Evolutionary conservation across 1,284 basidiomycete species (phyloP).

Genomic region (Pseudozyma flocculosa): DNA sequence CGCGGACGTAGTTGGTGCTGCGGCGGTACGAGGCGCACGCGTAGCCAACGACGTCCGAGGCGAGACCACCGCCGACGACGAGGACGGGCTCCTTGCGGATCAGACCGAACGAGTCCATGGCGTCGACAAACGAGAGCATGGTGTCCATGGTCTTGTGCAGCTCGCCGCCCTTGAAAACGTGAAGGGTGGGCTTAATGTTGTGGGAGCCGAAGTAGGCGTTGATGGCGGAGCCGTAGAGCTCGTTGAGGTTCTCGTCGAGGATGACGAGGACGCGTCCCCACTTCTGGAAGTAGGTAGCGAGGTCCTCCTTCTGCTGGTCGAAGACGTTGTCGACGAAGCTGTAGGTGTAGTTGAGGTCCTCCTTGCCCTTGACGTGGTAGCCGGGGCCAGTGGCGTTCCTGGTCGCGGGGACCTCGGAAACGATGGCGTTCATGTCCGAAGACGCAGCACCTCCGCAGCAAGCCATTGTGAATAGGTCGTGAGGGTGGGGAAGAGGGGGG

Average conservation of each 20-base stretch:
- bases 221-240: slow-evolving; percentile 54
- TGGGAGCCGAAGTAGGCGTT: slow-evolving; percentile 58
- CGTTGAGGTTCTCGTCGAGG: slow-evolving; percentile 59
- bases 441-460: slow-evolving; percentile 34
- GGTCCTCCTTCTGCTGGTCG: slow-evolving; percentile 58
- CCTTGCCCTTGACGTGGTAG: slow-evolving; percentile 43
- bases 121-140: slow-evolving; percentile 61
- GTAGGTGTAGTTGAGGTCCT: slow-evolving; percentile 56
- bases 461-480: slow-evolving; percentile 20
- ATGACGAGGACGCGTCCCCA: slow-evolving; percentile 61
- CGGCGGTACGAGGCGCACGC: slow-evolving; percentile 61
- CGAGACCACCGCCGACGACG: slow-evolving; percentile 61
- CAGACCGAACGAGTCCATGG: slow-evolving; percentile 61
- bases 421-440: slow-evolving; percentile 60
- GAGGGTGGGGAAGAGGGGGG: not conserved
- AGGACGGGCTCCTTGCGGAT: slow-evolving; percentile 62
- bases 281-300: slow-evolving; percentile 60
- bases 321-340: slow-evolving; percentile 61
- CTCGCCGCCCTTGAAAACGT: slow-evolving; percentile 62
- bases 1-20: slow-evolving; percentile 61
- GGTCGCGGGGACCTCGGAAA: slow-evolving; percentile 52
- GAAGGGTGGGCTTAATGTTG: slow-evolving; percentile 60
- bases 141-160: slow-evolving; percentile 61
- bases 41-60: slow-evolving; percentile 59
- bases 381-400: slow-evolving; percentile 43